Evolutionary conservation across 768 basidiomycete species (phyloP), one percentile per base, ranked within the genome.

Genomic region (Termitomyces sp.): DNA sequence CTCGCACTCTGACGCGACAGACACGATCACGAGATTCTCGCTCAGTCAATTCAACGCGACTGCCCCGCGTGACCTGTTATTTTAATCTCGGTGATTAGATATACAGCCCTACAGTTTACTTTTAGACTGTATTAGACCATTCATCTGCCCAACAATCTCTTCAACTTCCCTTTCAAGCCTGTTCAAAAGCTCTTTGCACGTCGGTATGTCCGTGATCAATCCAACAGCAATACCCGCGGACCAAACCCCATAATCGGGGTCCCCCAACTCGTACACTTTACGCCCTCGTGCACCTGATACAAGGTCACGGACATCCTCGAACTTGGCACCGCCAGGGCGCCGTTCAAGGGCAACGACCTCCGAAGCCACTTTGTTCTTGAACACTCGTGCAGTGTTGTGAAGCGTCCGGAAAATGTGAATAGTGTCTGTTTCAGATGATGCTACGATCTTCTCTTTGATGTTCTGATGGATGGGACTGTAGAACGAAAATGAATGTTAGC

Each of bases 401-500:
- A 96, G 71, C 0, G 90, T 93, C 50, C 95, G 83, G 79, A 97
- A 94, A 63, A 97, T 95, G 70, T 95, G 94, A 2, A 89, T 68
- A 0, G 93, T 93, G 68, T 94, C 91, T 54, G 81, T 80, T 69
- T 97, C 95, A 0, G 81, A 85, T 12, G 92, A 87, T 14, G 82
- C 77, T 35, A 97, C 87, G 46, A 97, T 96, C 70, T 83, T 89
- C 53, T 94, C 80, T 69, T 98, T 97, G 79, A 98, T 91, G 60
- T 85, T 89, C 58, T 89, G 81, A 69, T 96, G 95, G 54, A 95
- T 92, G 14, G 90, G 86, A 54, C 90, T 90, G 21, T 16, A 16
- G 10, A 32, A 14, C 34, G 23, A 47, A 29, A 34, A 35, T 37
- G 2, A 17, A 40, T 35, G 7, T 38, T n/a, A 21, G 35, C 5